Evolutionary conservation across 2,329 filamentous ascomycete genomes (phyloP).

Genomic region (Colletotrichum salicis): DNA sequence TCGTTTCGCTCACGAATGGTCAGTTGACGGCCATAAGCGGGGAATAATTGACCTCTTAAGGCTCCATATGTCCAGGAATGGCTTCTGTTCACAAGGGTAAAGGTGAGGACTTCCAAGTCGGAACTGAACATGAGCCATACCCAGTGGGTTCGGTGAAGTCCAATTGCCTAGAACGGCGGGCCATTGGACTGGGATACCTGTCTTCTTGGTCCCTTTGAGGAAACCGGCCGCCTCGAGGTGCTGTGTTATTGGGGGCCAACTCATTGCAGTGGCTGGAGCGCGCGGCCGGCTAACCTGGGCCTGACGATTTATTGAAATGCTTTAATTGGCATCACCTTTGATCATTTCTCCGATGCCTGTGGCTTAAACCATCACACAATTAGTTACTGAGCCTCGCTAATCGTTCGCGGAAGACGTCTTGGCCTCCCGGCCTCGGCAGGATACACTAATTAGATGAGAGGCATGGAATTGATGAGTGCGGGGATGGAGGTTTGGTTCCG

Average conservation of each 20-base stretch:
- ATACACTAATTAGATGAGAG: not conserved
- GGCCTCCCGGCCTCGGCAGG: constrained; percentile 18
- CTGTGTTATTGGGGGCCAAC: constrained; percentile 22
- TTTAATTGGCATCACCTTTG: constrained; percentile 7
- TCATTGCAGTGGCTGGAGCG: constrained; percentile 2
- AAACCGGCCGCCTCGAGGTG: constrained; percentile 8
- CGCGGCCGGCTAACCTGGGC: constrained; percentile 22
- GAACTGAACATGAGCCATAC: constrained; percentile 18
- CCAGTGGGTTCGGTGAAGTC: constrained; percentile 21
- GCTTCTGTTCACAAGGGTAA: constrained; percentile 7
- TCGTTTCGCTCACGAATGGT: not conserved
- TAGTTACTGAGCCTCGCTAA: constrained; percentile 21
- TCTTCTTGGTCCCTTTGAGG: constrained; percentile 19
- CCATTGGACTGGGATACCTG: constrained; percentile 14
- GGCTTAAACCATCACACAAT: not conserved
- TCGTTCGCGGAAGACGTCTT: constrained; percentile 18
- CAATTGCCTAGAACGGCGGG: constrained; percentile 21
- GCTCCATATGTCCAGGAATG: constrained; percentile 12
- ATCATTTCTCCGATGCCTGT: not conserved
- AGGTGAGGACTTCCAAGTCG: constrained; percentile 6
- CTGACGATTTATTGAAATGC: constrained; percentile 12
- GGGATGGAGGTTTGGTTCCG: constrained; percentile 13
- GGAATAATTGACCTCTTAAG: constrained; percentile 18
- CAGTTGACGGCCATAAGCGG: constrained; percentile 11
- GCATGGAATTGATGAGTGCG: constrained; percentile 12